A percentile compares a stretch with the other conserved stretches of the same genome.
phyloP scores from a whole-genome alignment of 768 basidiomycete species.

The Suillus subalutaceus region DNA sequence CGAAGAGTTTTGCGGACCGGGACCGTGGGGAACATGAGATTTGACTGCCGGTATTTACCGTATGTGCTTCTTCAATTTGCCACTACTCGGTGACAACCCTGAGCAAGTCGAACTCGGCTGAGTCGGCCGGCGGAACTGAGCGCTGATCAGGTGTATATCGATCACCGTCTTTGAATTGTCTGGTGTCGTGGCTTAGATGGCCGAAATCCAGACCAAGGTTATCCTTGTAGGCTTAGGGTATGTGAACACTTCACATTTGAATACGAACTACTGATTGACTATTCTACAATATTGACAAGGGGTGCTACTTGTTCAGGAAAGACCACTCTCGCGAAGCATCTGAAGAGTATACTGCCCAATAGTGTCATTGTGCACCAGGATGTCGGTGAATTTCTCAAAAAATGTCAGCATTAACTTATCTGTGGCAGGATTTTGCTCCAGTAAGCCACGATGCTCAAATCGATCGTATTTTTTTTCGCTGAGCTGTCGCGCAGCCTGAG shows the following conservation, averaged over 20 bases:
- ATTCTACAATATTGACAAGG: constrained; percentile 38
- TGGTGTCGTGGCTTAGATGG: constrained; percentile 19
- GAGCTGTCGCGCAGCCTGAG: constrained; percentile 26
- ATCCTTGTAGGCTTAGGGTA: constrained; percentile 62
- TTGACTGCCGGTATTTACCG: not conserved
- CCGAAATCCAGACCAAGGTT: constrained; percentile 21
- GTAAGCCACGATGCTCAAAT: constrained; percentile 45
- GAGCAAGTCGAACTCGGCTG: not conserved
- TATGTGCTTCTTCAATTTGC: no score
- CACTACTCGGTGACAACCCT: not conserved
- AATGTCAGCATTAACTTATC: constrained; percentile 12
- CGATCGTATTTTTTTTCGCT: not conserved
- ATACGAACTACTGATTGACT: not conserved
- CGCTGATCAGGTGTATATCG: not conserved
- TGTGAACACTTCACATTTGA: not conserved
- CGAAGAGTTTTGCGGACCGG: not conserved
- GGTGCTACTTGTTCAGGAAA: constrained; percentile 96
- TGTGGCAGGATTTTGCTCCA: constrained; percentile 82
- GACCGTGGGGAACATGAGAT: not conserved
- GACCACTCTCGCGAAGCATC: constrained; percentile 92
- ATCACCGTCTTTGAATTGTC: not conserved
- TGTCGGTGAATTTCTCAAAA: constrained; percentile 49
- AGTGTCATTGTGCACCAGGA: constrained; percentile 93
- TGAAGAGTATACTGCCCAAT: constrained; percentile 70
- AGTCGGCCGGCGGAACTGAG: not conserved